Evolutionary conservation across 257 asterid genomes (phyloP).

Genomic region (Scutellaria baicalensis): DNA sequence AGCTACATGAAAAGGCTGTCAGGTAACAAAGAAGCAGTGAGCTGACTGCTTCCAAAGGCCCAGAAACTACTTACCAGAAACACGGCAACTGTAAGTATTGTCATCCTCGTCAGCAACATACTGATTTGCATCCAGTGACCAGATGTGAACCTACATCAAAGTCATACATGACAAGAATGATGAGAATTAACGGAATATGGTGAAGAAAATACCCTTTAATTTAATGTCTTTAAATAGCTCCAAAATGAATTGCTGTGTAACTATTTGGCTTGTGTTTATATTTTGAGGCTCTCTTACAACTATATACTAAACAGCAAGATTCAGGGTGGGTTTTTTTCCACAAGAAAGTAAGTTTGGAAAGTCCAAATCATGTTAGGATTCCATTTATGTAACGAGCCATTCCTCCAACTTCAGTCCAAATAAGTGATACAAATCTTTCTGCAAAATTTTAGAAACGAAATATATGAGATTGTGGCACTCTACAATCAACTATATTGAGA

Average conservation of each 20-base stretch:
- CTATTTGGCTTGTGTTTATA: not conserved
- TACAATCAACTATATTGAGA: not conserved
- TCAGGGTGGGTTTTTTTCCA: not conserved
- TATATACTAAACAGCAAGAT: not conserved
- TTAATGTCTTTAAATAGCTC: not conserved
- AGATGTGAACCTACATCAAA: slow-evolving; percentile 57
- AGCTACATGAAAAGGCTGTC: not conserved
- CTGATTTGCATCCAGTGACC: slow-evolving; percentile 95
- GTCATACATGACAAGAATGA: slow-evolving; percentile 7
- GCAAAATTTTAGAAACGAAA: not conserved
- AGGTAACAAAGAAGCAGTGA: not conserved
- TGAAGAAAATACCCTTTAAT: not conserved
- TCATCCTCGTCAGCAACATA: slow-evolving; percentile 97
- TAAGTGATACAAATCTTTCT: not conserved
- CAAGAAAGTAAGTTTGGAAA: not conserved
- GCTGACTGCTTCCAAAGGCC: not conserved
- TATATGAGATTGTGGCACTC: not conserved
- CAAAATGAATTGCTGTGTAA: not conserved
- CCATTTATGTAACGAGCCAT: not conserved
- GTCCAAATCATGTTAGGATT: not conserved
- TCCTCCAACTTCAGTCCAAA: not conserved
- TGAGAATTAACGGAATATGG: slow-evolving; percentile 1
- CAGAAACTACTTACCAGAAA: slow-evolving; percentile 64
- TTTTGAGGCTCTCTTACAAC: not conserved
- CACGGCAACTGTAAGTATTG: slow-evolving; percentile 86